Evolutionary conservation across 139 green algal species (phyloP), one percentile per base, ranked within the genome.

Genomic region (Chlamydomonas sphaeroides): DNA sequence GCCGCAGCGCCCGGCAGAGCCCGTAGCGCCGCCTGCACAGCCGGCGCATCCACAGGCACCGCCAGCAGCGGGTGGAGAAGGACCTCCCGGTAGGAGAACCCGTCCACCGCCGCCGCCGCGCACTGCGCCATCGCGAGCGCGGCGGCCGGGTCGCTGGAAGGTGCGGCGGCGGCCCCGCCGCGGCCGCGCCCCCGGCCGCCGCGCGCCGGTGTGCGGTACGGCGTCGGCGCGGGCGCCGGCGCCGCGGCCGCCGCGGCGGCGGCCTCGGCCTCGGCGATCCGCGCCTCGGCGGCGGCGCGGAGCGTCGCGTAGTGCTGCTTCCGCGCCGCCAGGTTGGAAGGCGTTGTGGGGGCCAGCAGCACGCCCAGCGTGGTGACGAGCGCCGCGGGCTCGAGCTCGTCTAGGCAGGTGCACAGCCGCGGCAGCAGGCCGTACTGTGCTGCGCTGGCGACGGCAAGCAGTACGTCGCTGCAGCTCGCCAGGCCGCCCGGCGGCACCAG

Each of bases 51-150:
- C 17, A 85, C 21, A 14, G 57, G 61, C 21, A 83, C 36, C 33
- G 88, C 79, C 70, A 89, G 33, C 68, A 92, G 74, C 57, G 82
- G 59, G 79, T 90, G 85, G 69, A 90, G 56, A 36, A 68, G 38
- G 28, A 56, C 61, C 59, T 77, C 65, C 23, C 72, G 56, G 59
- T 78, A 85, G 25, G 49, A 77, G 65, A 89, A 92, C 6, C 89
- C 84, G 61, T 92, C 89, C 21, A 92, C 86, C n/a, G 75, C 89
- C 5, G 89, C 86, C 2, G 89, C 89, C 4, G 86, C 89, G 57
- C 76, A 86, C 33, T 84, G 78, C 30, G 89, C 89, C 28, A 79
- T 32, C 21, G 65, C 62, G 39, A 90, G 39, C 39, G 86, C 77
- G 48, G 7, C 26, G 35, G 23, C 49, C 33, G 49, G 1, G 67